Percentiles rank a stretch among this genome's conserved stretches.
Conservation (phyloP, 2,329 filamentous ascomycete genomes). For the Cyanodermella asteris region DNA sequence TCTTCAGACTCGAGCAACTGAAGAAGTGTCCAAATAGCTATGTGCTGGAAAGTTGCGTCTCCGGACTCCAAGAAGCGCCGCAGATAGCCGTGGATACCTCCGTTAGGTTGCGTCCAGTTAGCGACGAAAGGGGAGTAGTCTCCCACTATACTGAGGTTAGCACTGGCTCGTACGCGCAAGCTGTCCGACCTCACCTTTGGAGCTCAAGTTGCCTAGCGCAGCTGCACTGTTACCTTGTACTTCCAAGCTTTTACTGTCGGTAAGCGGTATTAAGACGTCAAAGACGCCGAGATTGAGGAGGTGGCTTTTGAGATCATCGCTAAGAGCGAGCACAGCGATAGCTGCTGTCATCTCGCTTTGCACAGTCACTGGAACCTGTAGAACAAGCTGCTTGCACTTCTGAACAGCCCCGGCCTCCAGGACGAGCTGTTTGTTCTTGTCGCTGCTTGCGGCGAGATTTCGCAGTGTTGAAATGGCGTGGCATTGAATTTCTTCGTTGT, state of each 20-base stretch:
- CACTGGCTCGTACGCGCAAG: background rate
- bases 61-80: conserved; percentile 82
- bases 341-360: conserved; percentile 99
- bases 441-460: conserved; percentile 88
- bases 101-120: conserved; percentile 80
- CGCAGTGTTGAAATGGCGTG: conserved; percentile 93
- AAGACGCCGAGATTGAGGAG: conserved; percentile 83
- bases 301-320: conserved; percentile 85
- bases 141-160: conserved; percentile 38
- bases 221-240: conserved; percentile 97
- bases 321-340: conserved; percentile 84
- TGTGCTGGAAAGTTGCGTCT: conserved; percentile 95
- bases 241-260: conserved; percentile 86
- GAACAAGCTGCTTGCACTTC: conserved; percentile 91
- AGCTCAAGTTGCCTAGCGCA: conserved; percentile 83
- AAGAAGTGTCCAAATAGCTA: conserved; percentile 92
- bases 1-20: conserved; percentile 93
- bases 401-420: conserved; percentile 90
- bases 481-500: conserved; percentile 97
- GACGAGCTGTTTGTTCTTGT: conserved; percentile 95
- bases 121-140: conserved; percentile 93
- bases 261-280: conserved; percentile 85
- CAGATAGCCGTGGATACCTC: conserved; percentile 88
- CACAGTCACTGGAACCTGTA: conserved; percentile 80
- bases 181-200: conserved; percentile 48